phyloP scores from a whole-genome alignment of 805 yeast species.

The Grigorovia humatica region DNA sequence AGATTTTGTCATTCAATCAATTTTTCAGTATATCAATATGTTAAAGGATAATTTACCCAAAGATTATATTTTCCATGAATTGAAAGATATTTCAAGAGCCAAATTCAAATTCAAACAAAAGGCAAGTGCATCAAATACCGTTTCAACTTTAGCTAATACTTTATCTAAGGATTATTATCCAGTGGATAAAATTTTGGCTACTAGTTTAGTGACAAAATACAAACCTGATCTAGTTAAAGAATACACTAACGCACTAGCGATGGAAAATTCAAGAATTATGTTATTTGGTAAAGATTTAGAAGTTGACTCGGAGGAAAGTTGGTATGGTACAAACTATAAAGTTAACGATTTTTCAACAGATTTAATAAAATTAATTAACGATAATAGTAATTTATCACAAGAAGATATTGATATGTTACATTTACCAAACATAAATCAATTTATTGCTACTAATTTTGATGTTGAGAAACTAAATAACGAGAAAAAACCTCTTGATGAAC shows the following conservation, averaged over 20 bases:
- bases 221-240: constrained; percentile 43
- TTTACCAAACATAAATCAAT: constrained; percentile 67
- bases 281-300: constrained; percentile 44
- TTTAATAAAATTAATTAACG: constrained; percentile 29
- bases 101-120: constrained; percentile 78
- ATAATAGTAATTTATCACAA: constrained; percentile 14
- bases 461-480: constrained; percentile 36
- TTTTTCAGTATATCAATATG: constrained; percentile 68
- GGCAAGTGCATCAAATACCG: constrained; percentile 58
- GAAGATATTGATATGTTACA: constrained; percentile 29
- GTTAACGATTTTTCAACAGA: constrained; percentile 35
- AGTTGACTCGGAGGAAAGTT: constrained; percentile 50
- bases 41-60: constrained; percentile 50
- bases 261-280: constrained; percentile 50
- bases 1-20: constrained; percentile 44
- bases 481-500: constrained; percentile 36
- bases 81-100: constrained; percentile 54
- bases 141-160: constrained; percentile 51
- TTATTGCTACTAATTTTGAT: constrained; percentile 69
- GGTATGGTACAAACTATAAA: constrained; percentile 85
- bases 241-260: constrained; percentile 39
- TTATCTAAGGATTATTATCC: constrained; percentile 57
- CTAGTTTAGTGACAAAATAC: constrained; percentile 46
- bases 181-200: constrained; percentile 49
- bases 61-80: constrained; percentile 72